phyloP scores from a whole-genome alignment of 228 moss, liverwort and hornwort species.

The Sphagnum fallax region DNA sequence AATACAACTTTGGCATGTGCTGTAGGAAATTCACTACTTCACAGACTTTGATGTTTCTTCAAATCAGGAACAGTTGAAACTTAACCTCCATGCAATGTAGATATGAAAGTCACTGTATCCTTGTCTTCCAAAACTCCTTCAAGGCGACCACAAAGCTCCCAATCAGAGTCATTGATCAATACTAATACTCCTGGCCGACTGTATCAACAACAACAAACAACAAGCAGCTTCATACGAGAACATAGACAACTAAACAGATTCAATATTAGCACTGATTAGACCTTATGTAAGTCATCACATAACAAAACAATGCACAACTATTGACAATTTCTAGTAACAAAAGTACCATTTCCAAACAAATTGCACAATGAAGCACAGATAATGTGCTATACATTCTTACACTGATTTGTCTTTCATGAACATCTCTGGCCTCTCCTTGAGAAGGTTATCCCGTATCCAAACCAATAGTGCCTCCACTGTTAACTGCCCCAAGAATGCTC shows the following conservation, averaged over 20 bases:
- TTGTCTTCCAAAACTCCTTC: slow-evolving; percentile 73
- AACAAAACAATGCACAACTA: background rate
- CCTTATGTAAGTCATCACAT: background rate
- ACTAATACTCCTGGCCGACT: slow-evolving; percentile 91
- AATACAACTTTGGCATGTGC: too few relatives aligned
- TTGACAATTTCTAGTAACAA: background rate
- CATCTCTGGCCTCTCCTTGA: slow-evolving; percentile 92
- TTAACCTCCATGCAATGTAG: slow-evolving; percentile 85
- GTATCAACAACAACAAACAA: slow-evolving; percentile 8
- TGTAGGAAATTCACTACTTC: too few relatives aligned
- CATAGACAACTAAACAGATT: background rate
- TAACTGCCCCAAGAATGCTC: slow-evolving; percentile 21
- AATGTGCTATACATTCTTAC: slow-evolving; percentile 24
- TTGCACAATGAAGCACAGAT: background rate
- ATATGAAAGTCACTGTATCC: slow-evolving; percentile 81
- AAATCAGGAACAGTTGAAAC: background rate
- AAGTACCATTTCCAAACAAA: background rate
- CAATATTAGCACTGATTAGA: too few relatives aligned
- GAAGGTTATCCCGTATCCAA: slow-evolving; percentile 80
- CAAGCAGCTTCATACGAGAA: background rate
- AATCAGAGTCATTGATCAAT: slow-evolving; percentile 88
- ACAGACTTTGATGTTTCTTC: too few relatives aligned
- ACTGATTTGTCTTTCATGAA: slow-evolving; percentile 88
- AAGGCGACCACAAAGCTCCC: slow-evolving; percentile 92
- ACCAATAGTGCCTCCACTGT: slow-evolving; percentile 61